A percentile compares a stretch with the other conserved stretches of the same genome.
phyloP scores from a whole-genome alignment of 192 early-diverging fungal species.

The Entomortierella lignicola region DNA sequence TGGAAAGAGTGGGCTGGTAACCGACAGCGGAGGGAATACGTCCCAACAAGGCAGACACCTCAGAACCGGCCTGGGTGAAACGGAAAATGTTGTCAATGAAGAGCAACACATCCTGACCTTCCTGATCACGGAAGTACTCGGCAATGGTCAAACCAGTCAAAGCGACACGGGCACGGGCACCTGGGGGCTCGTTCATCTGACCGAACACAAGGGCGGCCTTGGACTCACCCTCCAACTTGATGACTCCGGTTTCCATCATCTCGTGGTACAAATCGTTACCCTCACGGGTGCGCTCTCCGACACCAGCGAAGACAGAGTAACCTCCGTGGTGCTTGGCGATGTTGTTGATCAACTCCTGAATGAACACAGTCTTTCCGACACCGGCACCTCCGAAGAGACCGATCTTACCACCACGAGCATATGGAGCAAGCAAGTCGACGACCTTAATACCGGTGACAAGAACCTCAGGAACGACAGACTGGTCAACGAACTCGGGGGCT shows the following conservation, averaged over 20 bases:
- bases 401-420: constrained; percentile 98
- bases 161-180: constrained; percentile 98
- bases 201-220: constrained; percentile 98
- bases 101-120: constrained; percentile 99
- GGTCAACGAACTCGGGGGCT: constrained; percentile 95
- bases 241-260: constrained; percentile 97
- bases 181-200: constrained; percentile 99
- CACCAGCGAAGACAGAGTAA: constrained; percentile 98
- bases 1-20: constrained; percentile 99
- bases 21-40: constrained; percentile 99
- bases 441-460: constrained; percentile 99
- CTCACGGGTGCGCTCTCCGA: constrained; percentile 99
- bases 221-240: constrained; percentile 93
- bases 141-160: constrained; percentile 98
- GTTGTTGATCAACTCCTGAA: constrained; percentile 99
- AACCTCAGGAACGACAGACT: constrained; percentile 93
- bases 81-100: constrained; percentile 99
- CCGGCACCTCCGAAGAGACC: constrained; percentile 99
- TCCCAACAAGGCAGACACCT: constrained; percentile 98
- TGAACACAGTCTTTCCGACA: constrained; percentile 99
- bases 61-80: constrained; percentile 99
- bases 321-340: constrained; percentile 98
- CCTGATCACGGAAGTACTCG: constrained; percentile 99
- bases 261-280: constrained; percentile 99
- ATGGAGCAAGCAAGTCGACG: constrained; percentile 97